Evolutionary conservation across 148 eudicot genomes (phyloP), one percentile per base, ranked within the genome.

Genomic region (Vaccinium corymbosum): DNA sequence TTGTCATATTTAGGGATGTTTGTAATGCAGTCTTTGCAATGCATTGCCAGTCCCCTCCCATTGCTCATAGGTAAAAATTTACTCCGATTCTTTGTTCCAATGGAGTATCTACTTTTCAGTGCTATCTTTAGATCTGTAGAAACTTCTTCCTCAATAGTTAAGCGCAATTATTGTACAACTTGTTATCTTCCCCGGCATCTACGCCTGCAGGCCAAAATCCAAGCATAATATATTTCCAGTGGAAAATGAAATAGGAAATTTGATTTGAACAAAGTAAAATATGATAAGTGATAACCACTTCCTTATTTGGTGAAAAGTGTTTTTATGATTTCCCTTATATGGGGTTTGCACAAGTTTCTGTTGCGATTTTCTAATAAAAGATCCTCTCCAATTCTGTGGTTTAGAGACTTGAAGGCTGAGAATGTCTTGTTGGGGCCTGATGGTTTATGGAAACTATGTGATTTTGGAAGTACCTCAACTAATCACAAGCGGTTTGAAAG

Each of bases 21-120:
- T 97, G 99, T 74, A 95, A 93, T 89, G 99, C 99, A 74, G 98
- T 95, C 71, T 97, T 97, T 87, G 98, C 98, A 25, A 93, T 97
- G 98, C 99, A 97, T 83, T 92, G 99, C 88, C 97, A 95, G 81
- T 89, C 95, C 74, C 98, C 98, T 48, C 99, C 99, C 64, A 87
- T 97, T 87, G 99, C 99, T 85, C 99, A 97, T 87, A 90, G 99
- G 99, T 97, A 94, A 89, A 74, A 22, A 80, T 35, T 35, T 42
- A 42, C 46, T 53, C 55, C 12, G 14, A 32, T 35, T 35, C 42
- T 55, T 56, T 71, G 32, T 71, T 56, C 32, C 15, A 59, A 10
- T 42, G 46, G 46, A 42, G 46, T 75, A 1, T 73, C 55, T 79
- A 20, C 13, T 38, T 8, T 68, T 14, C 76, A 27, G 68, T 56